Conservation (phyloP, 192 early-diverging fungal genomes). For the Mortierella alpina region DNA sequence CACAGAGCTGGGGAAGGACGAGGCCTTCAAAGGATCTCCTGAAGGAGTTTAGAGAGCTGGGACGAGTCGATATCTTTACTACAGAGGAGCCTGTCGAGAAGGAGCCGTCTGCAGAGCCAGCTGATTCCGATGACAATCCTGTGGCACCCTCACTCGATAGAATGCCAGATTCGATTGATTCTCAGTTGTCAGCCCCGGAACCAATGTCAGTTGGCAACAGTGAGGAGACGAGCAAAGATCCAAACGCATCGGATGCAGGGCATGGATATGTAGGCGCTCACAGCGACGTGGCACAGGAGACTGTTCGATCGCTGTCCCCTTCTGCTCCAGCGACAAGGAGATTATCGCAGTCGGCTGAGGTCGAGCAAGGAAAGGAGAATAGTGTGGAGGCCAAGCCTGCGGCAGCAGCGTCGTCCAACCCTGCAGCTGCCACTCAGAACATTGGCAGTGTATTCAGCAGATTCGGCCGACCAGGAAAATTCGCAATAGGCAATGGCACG, state of each 20-base stretch:
- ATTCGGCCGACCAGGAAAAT: conserved; percentile 9
- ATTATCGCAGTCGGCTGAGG: conserved; percentile 6
- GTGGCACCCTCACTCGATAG: not conserved
- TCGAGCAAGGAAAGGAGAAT: conserved; percentile 29
- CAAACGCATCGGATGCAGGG: not conserved
- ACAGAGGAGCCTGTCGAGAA: conserved; percentile 6
- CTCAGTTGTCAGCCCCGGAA: not conserved
- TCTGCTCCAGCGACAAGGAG: conserved; percentile 13
- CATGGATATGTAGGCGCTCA: not conserved
- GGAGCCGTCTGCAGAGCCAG: not conserved
- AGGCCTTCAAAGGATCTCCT: conserved; percentile 39
- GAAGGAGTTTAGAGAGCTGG: conserved; percentile 45
- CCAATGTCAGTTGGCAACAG: too few relatives aligned
- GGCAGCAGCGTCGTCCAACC: not conserved
- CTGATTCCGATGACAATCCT: conserved; percentile 11
- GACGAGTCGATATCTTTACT: conserved; percentile 33
- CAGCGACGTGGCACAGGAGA: not conserved
- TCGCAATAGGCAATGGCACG: not conserved
- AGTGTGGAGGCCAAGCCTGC: not conserved
- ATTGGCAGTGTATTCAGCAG: not conserved
- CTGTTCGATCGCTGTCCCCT: not conserved
- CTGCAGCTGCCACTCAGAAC: not conserved
- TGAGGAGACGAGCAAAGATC: too few relatives aligned
- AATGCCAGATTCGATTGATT: not conserved
- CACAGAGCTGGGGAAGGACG: conserved; percentile 33